phyloP scores from a whole-genome alignment of 768 basidiomycete genomes.

The Chalciporus pseudorubinellus region DNA sequence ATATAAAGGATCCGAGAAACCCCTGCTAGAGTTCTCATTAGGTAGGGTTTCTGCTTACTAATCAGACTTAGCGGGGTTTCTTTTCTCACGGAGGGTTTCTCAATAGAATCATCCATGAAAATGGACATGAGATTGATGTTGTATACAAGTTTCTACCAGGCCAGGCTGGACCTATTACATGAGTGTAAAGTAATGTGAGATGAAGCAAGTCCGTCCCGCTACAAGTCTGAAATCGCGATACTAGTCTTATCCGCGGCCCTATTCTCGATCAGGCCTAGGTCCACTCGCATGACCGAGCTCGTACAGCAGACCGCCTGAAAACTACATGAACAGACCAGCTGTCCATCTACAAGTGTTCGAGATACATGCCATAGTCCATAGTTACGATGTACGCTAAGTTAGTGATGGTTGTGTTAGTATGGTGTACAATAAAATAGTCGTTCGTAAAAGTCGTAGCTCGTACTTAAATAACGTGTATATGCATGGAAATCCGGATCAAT shows the following conservation, averaged over 20 bases:
- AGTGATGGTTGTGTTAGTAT: constrained; percentile 6
- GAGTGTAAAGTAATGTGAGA: neutral
- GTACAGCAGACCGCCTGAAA: constrained; percentile 13
- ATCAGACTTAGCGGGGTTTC: too few species aligned
- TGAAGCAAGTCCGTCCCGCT: neutral
- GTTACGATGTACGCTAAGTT: constrained; percentile 22
- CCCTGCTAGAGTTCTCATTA: too few species aligned
- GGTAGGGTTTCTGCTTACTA: too few species aligned
- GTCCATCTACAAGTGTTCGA: neutral
- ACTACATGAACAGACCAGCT: constrained; percentile 20
- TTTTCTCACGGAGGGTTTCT: too few species aligned
- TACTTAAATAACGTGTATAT: constrained; percentile 5
- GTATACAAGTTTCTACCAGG: constrained; percentile 26
- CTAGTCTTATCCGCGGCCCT: constrained; percentile 15
- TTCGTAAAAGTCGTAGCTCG: constrained; percentile 10
- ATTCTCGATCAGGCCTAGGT: constrained; percentile 20
- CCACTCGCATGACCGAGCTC: constrained; percentile 6
- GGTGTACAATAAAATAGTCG: constrained; percentile 14
- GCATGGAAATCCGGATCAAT: constrained; percentile 1
- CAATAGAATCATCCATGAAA: too few species aligned
- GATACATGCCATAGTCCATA: constrained; percentile 13
- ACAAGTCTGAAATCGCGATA: neutral
- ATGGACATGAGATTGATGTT: constrained; percentile 30
- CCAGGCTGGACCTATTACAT: constrained; percentile 19
- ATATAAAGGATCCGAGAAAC: too few species aligned